Percentiles rank a stretch among this genome's conserved stretches.
Evolutionary conservation across 1,284 basidiomycete genomes (phyloP).

Genomic region (Phenoliferia sp.): DNA sequence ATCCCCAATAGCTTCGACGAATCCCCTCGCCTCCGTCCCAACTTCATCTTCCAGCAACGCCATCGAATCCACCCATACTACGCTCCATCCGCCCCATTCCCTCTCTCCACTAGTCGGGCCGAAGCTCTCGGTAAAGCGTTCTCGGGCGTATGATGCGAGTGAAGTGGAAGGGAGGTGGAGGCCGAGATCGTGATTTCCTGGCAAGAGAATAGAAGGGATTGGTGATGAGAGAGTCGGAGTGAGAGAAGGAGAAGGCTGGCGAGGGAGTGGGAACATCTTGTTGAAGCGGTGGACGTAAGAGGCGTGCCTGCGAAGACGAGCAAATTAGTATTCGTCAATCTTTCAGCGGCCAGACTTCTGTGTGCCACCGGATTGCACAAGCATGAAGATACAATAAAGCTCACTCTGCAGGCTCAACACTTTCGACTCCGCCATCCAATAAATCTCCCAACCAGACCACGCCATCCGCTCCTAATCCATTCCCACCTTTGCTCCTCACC

Average conservation of each 20-base stretch:
- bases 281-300: constrained; percentile 33
- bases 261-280: constrained; percentile 19
- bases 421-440: constrained; percentile 62
- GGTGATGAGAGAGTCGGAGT: constrained; percentile 12
- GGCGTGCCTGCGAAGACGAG: constrained; percentile 29
- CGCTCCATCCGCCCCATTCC: constrained; percentile 59
- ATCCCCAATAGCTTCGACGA: constrained; percentile 39
- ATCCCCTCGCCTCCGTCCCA: constrained; percentile 17
- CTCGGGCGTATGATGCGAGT: constrained; percentile 49
- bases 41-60: constrained; percentile 35
- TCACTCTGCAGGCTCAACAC: constrained; percentile 60
- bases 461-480: constrained; percentile 44
- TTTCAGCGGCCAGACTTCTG: too few species aligned
- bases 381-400: constrained; percentile 37
- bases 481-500: constrained; percentile 49
- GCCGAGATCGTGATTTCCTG: constrained; percentile 82
- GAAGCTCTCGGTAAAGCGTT: constrained; percentile 63
- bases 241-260: constrained; percentile 5
- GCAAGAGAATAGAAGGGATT: constrained; percentile 61
- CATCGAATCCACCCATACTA: constrained; percentile 39
- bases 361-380: neutral
- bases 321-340: too few species aligned
- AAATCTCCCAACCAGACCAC: constrained; percentile 78
- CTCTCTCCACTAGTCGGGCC: constrained; percentile 59
- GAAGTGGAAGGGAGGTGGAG: constrained; percentile 37